Base-by-base conservation (phyloP, 2,329 filamentous ascomycete genomes). In the Seiridium cupressi region DNA sequence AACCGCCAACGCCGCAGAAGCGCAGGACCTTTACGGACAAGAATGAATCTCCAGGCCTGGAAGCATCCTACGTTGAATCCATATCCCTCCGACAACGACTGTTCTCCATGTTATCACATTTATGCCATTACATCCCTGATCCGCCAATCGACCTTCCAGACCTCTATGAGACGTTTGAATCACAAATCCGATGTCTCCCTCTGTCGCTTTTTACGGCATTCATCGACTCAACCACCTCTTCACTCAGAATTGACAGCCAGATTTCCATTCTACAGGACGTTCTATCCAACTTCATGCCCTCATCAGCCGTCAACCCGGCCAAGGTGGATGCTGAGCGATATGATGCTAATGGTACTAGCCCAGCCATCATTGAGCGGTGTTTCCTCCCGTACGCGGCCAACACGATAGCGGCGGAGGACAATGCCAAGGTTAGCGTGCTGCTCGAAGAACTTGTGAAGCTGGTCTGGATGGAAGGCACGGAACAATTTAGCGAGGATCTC, bases 351-450 rank as follows among this genome's bases (percentile, higher is more conserved):
- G 70, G 70, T 18, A 68, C 86, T 48, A 81, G 80, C 4, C 68
- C 74, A 31, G 66, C 65, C 5, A 81, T 86, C 63, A 70, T 86
- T 47, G 76, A 81, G 68, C 71, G 78, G 48, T 88, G 87, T 67
- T 93, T 87, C 70, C 80, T 92, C 2, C 85, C 85, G 0, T 87
- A 83, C 64, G 79, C 88, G 0, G 89, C 91, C 1, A 87, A 84
- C 61, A 85, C 82, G 0, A 77, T 82, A 11, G 81, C 79, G 5
- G 73, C 83, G 0, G 81, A 85, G 26, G 89, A 92, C 63, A 93
- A 95, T 66, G 87, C 88, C 35, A 90, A 90, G 70, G 79, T 93
- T 44, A 88, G 88, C 2, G 74, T 93, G 8, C 72, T 90, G 36
- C 76, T 92, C 0, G 91, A 94, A 74, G 80, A 80, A 2, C 73